A percentile compares a stretch with the other conserved stretches of the same genome.
These are phyloP conservation scores for Exsudoporus frostii DNA, from an alignment of 768 basidiomycete genomes.

Conservation along the genomic window DNA sequence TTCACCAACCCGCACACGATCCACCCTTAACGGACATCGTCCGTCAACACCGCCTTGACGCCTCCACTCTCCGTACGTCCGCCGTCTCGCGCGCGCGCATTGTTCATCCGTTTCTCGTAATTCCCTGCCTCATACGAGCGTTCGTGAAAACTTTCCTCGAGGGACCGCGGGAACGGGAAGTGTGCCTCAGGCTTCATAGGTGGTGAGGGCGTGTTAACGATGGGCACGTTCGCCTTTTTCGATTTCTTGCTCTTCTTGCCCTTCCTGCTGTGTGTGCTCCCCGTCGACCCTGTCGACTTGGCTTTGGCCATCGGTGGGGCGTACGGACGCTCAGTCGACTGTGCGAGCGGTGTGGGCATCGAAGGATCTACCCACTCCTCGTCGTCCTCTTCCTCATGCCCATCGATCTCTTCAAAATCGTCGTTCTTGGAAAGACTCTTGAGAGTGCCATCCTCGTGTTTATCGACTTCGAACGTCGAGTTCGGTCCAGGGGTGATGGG, in stretches of 20 bases:
- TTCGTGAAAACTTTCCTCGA: constrained; percentile 35
- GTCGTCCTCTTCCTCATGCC: constrained; percentile 34
- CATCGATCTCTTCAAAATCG: constrained; percentile 28
- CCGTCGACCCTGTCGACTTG: constrained; percentile 27
- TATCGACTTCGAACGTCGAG: constrained; percentile 26
- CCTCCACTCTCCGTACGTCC: constrained; percentile 85
- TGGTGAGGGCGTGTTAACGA: constrained; percentile 38
- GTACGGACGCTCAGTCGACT: constrained; percentile 22
- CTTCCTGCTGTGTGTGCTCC: constrained; percentile 25
- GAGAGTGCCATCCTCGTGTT: constrained; percentile 12
- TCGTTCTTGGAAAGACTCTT: constrained; percentile 30
- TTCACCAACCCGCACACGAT: constrained; percentile 7
- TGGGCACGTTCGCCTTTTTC: constrained; percentile 35
- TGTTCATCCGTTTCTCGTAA: constrained; percentile 61
- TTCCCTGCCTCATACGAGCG: constrained; percentile 20
- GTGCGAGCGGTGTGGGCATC: constrained; percentile 38
- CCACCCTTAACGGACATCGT: constrained; percentile 27
- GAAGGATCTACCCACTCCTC: constrained; percentile 73
- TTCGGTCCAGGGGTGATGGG: constrained; percentile 67
- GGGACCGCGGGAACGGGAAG: constrained; percentile 65
- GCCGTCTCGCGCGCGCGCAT: constrained; percentile 70
- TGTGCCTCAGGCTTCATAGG: constrained; percentile 36
- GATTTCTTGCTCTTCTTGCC: constrained; percentile 37
- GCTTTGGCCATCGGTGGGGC: constrained; percentile 26
- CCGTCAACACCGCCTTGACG: constrained; percentile 67